phyloP scores from a whole-genome alignment of 768 basidiomycete species.

The Hericium coralloides region DNA sequence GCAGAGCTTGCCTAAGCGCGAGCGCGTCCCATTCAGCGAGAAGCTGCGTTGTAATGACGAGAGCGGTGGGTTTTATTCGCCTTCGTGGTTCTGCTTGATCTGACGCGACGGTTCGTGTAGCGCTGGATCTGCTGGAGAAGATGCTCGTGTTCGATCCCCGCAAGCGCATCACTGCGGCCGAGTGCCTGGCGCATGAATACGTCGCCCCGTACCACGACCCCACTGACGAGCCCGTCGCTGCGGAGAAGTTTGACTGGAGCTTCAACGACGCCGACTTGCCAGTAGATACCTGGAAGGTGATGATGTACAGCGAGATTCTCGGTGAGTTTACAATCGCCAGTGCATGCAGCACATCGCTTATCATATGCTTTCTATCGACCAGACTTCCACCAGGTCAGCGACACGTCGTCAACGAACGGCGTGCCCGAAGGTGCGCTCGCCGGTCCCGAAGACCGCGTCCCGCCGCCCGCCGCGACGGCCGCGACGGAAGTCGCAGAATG shows the following conservation, averaged over 20 bases:
- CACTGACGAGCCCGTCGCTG: constrained; percentile 91
- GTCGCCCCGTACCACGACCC: constrained; percentile 98
- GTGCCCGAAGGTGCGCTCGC: constrained; percentile 61
- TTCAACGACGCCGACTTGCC: constrained; percentile 99
- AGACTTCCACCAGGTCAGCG: constrained; percentile 81
- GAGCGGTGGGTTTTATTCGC: constrained; percentile 46
- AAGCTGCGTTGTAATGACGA: constrained; percentile 86
- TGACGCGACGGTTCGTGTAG: constrained; percentile 28
- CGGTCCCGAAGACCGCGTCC: constrained; percentile 40
- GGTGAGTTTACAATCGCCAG: constrained; percentile 39
- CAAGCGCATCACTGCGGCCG: constrained; percentile 90
- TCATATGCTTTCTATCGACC: background rate
- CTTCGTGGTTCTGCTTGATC: background rate
- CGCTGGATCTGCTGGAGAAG: constrained; percentile 91
- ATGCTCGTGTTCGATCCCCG: constrained; percentile 99
- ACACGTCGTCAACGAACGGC: constrained; percentile 29
- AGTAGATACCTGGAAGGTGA: constrained; percentile 99
- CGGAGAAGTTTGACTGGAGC: constrained; percentile 96
- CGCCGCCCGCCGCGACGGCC: background rate
- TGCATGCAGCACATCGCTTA: too few species aligned
- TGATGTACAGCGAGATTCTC: constrained; percentile 99
- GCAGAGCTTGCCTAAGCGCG: constrained; percentile 93
- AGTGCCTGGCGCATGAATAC: constrained; percentile 88
- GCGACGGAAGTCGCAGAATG: background rate
- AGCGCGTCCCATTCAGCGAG: constrained; percentile 90